Evolutionary conservation across 2,329 filamentous ascomycete genomes (phyloP).

Genomic region (Fulvia fulva): DNA sequence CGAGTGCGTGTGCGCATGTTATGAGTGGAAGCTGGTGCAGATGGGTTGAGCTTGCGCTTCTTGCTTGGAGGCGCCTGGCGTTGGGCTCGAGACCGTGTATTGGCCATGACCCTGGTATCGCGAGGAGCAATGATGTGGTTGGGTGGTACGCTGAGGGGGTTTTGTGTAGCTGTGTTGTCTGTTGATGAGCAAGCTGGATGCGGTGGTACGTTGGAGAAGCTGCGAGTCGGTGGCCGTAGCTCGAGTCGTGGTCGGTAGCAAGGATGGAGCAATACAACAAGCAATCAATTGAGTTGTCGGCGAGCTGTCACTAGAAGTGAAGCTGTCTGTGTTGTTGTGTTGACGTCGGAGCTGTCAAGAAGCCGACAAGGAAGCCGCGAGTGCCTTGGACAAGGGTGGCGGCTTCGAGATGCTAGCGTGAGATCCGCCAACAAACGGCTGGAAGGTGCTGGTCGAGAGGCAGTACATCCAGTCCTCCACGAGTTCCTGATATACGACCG

Average conservation of each 20-base stretch:
- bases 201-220: background rate
- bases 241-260: background rate
- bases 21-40: background rate
- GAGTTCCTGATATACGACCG: no score
- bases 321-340: background rate
- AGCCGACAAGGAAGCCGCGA: background rate
- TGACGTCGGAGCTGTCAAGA: background rate
- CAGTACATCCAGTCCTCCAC: no score
- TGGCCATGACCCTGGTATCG: background rate
- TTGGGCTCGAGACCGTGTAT: background rate
- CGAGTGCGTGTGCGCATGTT: constrained; percentile 8
- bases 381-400: background rate
- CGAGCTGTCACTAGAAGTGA: background rate
- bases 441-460: background rate
- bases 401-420: background rate
- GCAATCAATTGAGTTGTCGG: background rate
- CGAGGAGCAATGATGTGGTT: background rate
- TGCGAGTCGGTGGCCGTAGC: background rate
- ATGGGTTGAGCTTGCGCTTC: background rate
- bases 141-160: background rate
- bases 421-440: background rate
- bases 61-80: background rate
- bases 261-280: background rate
- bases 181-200: background rate
- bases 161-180: background rate